These are phyloP conservation scores for Trichocladium antarcticum DNA, from an alignment of 495 filamentous ascomycete genomes.

Conservation along the genomic window DNA sequence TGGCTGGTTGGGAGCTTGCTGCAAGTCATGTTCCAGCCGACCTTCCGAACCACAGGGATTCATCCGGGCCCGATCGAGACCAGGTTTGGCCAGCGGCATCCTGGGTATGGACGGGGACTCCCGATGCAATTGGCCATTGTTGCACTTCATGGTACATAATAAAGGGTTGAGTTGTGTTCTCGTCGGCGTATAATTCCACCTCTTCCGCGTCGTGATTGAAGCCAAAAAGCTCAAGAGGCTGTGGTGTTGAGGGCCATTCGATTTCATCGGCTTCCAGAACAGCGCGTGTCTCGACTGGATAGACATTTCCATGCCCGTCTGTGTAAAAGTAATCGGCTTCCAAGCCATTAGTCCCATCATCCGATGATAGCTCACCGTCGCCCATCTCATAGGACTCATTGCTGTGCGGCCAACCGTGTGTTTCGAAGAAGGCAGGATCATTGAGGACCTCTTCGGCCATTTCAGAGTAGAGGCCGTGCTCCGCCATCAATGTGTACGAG, in stretches of 20 bases:
- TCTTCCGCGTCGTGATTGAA: conserved; percentile 3
- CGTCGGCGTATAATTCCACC: background rate
- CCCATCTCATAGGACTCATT: background rate
- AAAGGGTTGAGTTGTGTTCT: conserved; percentile 3
- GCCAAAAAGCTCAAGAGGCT: background rate
- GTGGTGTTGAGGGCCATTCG: background rate
- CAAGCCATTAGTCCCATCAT: conserved; percentile 3
- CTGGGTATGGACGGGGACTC: background rate
- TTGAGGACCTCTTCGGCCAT: background rate
- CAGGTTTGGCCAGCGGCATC: background rate
- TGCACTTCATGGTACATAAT: conserved; percentile 15
- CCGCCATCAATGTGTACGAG: background rate
- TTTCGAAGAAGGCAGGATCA: background rate
- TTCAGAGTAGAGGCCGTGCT: background rate
- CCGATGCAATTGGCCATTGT: background rate
- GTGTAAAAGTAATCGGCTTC: conserved; percentile 23
- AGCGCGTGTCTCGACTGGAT: conserved; percentile 2
- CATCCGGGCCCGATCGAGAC: background rate
- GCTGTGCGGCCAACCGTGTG: background rate
- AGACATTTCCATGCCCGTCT: conserved; percentile 18
- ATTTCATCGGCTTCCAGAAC: background rate
- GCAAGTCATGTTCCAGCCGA: background rate
- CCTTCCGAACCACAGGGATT: background rate
- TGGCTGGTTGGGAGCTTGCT: background rate
- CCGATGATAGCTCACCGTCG: background rate